Conservation (phyloP, 2,329 filamentous ascomycete species). For the Monilinia vaccinii-corymbosi region DNA sequence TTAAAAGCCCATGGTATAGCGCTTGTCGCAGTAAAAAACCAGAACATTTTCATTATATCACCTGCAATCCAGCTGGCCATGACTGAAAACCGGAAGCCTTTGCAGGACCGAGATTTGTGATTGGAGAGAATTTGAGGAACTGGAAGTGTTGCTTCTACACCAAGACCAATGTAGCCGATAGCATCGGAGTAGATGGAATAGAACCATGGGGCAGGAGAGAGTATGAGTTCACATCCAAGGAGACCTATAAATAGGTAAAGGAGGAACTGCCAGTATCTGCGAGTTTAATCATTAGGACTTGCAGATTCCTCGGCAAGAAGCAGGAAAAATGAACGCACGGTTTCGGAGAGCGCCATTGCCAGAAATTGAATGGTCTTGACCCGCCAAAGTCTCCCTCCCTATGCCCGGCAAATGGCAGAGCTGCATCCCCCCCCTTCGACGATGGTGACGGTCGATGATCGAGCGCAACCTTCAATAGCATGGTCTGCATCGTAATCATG, state of each 20-base stretch:
- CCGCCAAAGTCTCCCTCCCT: slow-evolving; percentile 30
- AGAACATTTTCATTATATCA: slow-evolving; percentile 80
- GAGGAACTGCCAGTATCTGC: slow-evolving; percentile 70
- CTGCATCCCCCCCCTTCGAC: slow-evolving; percentile 50
- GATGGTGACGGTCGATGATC: slow-evolving; percentile 55
- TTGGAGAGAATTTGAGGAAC: slow-evolving; percentile 72
- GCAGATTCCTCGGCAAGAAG: neutral
- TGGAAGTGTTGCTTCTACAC: slow-evolving; percentile 72
- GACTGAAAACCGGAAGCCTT: slow-evolving; percentile 68
- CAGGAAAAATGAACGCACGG: slow-evolving; percentile 37
- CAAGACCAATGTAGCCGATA: slow-evolving; percentile 67
- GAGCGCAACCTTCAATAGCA: slow-evolving; percentile 58
- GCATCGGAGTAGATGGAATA: slow-evolving; percentile 57
- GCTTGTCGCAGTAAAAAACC: slow-evolving; percentile 65
- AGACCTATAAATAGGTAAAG: slow-evolving; percentile 56
- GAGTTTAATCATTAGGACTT: neutral
- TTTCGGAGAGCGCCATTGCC: slow-evolving; percentile 68
- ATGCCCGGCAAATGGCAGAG: slow-evolving; percentile 49
- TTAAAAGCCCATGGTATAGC: slow-evolving; percentile 73
- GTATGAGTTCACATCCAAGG: slow-evolving; percentile 55
- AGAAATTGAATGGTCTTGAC: slow-evolving; percentile 64
- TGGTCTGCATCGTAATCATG: slow-evolving; percentile 54
- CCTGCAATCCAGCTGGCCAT: slow-evolving; percentile 70
- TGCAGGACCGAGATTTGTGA: slow-evolving; percentile 57
- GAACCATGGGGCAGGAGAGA: slow-evolving; percentile 47